A percentile compares a stretch with the other conserved stretches of the same genome.
Conservation (phyloP, 2,329 filamentous ascomycete species). For the Colletotrichum melonis region DNA sequence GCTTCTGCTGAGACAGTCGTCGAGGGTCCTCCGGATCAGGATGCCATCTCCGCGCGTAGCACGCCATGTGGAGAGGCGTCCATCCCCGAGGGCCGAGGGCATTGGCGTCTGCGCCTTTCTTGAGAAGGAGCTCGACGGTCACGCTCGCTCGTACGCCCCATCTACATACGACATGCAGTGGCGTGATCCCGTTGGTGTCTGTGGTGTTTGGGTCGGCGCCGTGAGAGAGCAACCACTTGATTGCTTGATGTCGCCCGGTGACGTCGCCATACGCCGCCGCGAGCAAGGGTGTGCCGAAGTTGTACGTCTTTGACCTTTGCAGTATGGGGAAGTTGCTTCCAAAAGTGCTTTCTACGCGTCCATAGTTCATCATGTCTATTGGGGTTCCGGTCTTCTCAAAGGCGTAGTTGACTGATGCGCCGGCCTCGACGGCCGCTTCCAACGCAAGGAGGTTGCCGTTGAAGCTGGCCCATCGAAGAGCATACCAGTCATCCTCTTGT, state of each 20-base stretch:
- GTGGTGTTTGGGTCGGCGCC: neutral
- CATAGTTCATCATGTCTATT: neutral
- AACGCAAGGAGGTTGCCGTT: neutral
- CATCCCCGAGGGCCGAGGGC: neutral
- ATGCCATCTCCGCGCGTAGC: neutral
- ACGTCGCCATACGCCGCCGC: slow-evolving; percentile 7
- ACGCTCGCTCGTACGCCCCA: neutral
- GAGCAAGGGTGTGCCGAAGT: neutral
- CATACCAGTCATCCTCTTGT: slow-evolving; percentile 8
- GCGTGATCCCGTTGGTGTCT: neutral
- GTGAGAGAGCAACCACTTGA: slow-evolving; percentile 2
- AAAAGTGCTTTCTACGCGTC: neutral
- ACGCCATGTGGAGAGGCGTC: neutral
- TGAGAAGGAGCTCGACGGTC: slow-evolving; percentile 23
- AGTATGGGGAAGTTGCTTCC: neutral
- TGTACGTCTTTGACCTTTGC: neutral
- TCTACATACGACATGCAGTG: neutral
- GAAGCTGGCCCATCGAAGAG: slow-evolving; percentile 6
- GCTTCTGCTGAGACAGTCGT: neutral
- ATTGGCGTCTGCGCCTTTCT: slow-evolving; percentile 33
- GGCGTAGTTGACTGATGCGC: neutral
- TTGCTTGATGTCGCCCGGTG: neutral
- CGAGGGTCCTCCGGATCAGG: neutral
- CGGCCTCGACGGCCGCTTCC: neutral
- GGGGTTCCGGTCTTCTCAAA: neutral